Evolutionary conservation across 495 filamentous ascomycete species (phyloP), one percentile per base, ranked within the genome.

Genomic region (Pseudotulostoma volvatum): DNA sequence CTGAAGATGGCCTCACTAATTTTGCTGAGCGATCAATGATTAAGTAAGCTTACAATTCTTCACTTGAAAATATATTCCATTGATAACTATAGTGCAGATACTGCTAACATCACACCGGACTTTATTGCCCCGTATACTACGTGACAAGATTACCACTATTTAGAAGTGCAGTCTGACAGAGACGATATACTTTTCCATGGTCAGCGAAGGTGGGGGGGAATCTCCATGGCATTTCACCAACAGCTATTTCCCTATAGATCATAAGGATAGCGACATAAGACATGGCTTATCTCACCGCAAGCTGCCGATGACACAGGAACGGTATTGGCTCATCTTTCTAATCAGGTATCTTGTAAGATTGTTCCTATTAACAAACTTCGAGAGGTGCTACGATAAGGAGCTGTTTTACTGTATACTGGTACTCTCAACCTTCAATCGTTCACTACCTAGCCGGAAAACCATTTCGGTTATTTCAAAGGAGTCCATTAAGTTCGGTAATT

Each of bases 71-170:
- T n/a, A n/a, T n/a, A n/a, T n/a, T 73, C 80, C 4, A 77, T 93
- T 18, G 83, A 93, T 38, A 66, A 60, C 19, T 69, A 82, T 41
- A 71, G 77, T 8, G 70, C 74, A 20, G 72, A 70, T 14, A 74
- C 74, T 34, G 75, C 93, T 44, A 90, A 96, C 48, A 78, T 86
- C 9, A 86, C 84, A 9, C 95, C 88, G 9, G 86, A 94, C 54
- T 93, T 97, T 47, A 78, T 96, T 52, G 82, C 86, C 21, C 84
- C 95, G 51, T 95, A 96, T 50, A 95, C 87, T n/a, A 90, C 82
- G 16, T 81, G 90, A 7, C 92, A 96, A 52, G 85, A 85, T 47
- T 96, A 96, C 53, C 74, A 82, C 19, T 81, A 82, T 43, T 71
- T 78, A 9, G 83, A 93, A 50, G 60, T 74, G 7, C 52, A 5